These are phyloP conservation scores for Rhexocercosporidium sp. DNA, from an alignment of 2,329 filamentous ascomycete species.

Conservation along the genomic window DNA sequence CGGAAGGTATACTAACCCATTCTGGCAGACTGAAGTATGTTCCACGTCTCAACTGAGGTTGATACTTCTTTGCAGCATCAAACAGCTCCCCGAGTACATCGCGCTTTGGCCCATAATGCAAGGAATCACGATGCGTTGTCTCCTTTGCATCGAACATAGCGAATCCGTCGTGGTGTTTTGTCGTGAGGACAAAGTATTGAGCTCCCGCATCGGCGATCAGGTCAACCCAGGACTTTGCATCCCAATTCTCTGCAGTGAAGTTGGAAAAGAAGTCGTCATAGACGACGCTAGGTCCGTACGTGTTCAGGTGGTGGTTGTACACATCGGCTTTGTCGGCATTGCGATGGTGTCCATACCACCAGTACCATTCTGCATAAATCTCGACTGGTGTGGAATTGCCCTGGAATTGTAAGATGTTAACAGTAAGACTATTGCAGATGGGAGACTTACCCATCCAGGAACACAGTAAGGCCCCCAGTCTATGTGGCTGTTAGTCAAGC, in stretches of 20 bases:
- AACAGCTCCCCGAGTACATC: conserved; percentile 52
- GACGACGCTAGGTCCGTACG: conserved; percentile 54
- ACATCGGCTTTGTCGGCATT: conserved; percentile 49
- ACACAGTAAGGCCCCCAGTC: conserved; percentile 56
- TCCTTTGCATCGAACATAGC: conserved; percentile 49
- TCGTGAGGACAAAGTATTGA: conserved; percentile 52
- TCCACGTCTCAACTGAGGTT: conserved; percentile 50
- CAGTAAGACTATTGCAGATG: background rate
- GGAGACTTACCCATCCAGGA: conserved; percentile 53
- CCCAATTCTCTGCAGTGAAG: conserved; percentile 56
- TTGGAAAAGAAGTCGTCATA: conserved; percentile 62
- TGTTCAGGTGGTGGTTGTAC: conserved; percentile 56
- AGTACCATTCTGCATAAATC: conserved; percentile 50
- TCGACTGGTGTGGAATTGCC: conserved; percentile 42
- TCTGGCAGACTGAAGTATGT: conserved; percentile 56
- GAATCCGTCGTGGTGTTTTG: conserved; percentile 56
- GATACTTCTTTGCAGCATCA: conserved; percentile 47
- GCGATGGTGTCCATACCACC: conserved; percentile 54
- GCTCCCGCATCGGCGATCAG: conserved; percentile 57
- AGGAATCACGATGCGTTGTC: conserved; percentile 47
- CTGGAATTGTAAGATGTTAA: conserved; percentile 1
- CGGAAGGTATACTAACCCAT: conserved; percentile 39
- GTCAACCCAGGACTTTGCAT: conserved; percentile 59
- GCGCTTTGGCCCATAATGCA: conserved; percentile 49
- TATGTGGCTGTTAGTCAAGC: background rate